Evolutionary conservation across 768 basidiomycete species (phyloP), one percentile per base, ranked within the genome.

Genomic region (Russula abietina): DNA sequence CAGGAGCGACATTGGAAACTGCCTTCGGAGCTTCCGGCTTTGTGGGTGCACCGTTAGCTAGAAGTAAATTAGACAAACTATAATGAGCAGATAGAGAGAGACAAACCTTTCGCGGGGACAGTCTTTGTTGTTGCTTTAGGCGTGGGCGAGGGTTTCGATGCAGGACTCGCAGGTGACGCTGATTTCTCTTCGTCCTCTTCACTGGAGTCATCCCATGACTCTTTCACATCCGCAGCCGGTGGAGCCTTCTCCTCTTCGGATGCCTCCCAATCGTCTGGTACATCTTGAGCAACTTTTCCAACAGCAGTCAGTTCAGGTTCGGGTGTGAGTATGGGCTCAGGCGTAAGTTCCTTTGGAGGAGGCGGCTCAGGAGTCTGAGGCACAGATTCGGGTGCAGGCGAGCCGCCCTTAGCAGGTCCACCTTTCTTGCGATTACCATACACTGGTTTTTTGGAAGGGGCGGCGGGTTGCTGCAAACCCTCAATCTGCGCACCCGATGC

Each of bases 401-500:
- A 82, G 28, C 75, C 76, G 46, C 82, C 83, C 70, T 82, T 85
- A 36, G 71, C 71, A 53, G 70, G 71, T 9, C 80, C 80, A 70
- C 86, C 89, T 80, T 89, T 93, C 79, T 93, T 95, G 70, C 86
- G 85, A 69, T 81, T 88, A 52, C 87, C 85, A 72, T 95, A 97
- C 6, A 86, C 83, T 28, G 91, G 86, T 73, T 89, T 93, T 76
- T 87, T 93, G 43, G 81, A 76, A 66, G 73, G 74, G 69, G 76
- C 72, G 24, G 80, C 71, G 33, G 75, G 65, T 66, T 88, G 83
- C 59, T 92, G 88, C 22, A 98, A 77, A 64, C 92, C 97, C 69
- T 95, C 94, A 63, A 99, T 89, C 68, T 87, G 86, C 53, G 89
- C 89, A 55, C 93, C 94, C 39, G 91, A 89, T 22, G 91, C 88